Percentiles rank a stretch among this genome's conserved stretches.
phyloP scores from a whole-genome alignment of 768 basidiomycete species.

The Rhodocollybia butyracea region DNA sequence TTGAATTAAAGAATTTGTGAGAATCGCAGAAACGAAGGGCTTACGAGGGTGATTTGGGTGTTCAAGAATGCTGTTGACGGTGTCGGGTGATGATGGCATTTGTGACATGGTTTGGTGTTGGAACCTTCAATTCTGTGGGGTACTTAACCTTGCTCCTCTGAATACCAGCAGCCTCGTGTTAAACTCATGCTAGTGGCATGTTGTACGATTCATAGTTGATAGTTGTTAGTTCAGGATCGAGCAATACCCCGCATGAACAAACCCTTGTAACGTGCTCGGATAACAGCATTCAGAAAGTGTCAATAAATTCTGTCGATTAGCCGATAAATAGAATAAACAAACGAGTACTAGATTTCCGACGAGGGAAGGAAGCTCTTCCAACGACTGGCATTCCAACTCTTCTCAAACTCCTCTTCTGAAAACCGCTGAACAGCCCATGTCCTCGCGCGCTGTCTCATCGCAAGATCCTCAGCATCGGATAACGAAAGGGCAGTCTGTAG shows the following conservation, averaged over 20 bases:
- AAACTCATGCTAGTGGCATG: neutral
- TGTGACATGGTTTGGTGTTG: too few species aligned
- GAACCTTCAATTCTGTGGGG: neutral
- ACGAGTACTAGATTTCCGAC: too few species aligned
- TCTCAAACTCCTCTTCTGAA: constrained; percentile 73
- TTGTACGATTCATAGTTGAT: too few species aligned
- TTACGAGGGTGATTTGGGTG: neutral
- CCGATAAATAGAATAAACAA: too few species aligned
- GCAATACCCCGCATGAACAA: neutral
- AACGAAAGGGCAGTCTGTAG: constrained; percentile 65
- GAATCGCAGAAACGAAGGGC: neutral
- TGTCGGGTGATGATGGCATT: neutral
- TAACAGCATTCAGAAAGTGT: neutral
- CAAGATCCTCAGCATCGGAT: constrained; percentile 47
- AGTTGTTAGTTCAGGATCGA: too few species aligned
- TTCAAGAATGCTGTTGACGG: neutral
- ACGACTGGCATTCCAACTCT: constrained; percentile 65
- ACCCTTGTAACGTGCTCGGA: neutral
- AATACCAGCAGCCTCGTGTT: neutral
- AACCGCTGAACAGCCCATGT: constrained; percentile 71
- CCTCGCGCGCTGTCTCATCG: constrained; percentile 67
- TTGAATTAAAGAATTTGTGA: neutral
- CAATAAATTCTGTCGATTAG: neutral
- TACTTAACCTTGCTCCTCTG: neutral
- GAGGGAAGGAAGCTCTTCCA: constrained; percentile 38